These are phyloP conservation scores for Catharanthus roseus DNA, from an alignment of 257 asterid genomes.

Conservation along the genomic window DNA sequence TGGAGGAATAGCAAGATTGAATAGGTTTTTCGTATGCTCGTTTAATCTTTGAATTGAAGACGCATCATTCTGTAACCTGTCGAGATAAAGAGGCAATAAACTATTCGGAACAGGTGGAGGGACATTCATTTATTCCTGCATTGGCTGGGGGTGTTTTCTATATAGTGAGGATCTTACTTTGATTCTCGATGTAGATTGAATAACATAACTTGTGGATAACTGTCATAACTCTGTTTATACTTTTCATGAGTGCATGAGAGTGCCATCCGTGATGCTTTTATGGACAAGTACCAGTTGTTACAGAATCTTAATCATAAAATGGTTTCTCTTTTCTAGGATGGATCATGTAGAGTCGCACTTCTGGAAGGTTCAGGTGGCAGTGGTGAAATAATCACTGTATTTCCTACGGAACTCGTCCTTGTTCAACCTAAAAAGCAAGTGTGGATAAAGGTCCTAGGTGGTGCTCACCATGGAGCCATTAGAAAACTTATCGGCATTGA, in stretches of 20 bases:
- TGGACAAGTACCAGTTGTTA: neutral
- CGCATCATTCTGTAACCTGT: neutral
- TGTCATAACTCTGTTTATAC: neutral
- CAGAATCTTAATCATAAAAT: neutral
- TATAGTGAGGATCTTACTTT: neutral
- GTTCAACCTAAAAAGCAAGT: constrained; percentile 62
- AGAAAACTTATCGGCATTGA: constrained; percentile 90
- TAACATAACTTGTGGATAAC: too few relatives aligned
- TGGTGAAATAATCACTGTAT: constrained; percentile 52
- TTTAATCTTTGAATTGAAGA: neutral
- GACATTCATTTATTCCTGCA: neutral
- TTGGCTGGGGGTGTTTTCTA: neutral
- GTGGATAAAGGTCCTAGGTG: constrained; percentile 77
- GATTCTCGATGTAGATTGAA: too few relatives aligned
- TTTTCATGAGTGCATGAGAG: neutral
- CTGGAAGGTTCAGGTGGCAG: constrained; percentile 63
- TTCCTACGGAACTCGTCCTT: constrained; percentile 53
- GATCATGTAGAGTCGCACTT: constrained; percentile 72
- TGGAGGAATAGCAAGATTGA: neutral
- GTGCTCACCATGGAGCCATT: constrained; percentile 69
- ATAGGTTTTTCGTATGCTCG: neutral
- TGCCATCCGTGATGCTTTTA: neutral
- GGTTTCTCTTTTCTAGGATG: constrained; percentile 50
- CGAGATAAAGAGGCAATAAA: neutral
- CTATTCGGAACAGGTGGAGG: too few relatives aligned